Conservation (phyloP, 805 yeast species). For the Starmerella apicola region DNA sequence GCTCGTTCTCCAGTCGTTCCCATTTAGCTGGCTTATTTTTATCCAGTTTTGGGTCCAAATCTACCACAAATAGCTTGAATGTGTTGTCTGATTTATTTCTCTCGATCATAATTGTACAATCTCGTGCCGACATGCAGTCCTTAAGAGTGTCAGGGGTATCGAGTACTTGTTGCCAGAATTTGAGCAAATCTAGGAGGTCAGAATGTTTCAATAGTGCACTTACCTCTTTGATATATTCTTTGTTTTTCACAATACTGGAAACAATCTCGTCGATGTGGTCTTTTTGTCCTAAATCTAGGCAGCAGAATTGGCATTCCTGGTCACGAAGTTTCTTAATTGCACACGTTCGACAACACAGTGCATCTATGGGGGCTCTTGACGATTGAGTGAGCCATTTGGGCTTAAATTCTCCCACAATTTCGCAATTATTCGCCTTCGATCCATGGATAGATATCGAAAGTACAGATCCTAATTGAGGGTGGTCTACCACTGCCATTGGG, state of each 20-base stretch:
- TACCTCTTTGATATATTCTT: slow-evolving; percentile 8
- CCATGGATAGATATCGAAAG: slow-evolving; percentile 18
- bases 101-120: slow-evolving; percentile 42
- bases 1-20: slow-evolving; percentile 32
- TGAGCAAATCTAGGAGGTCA: slow-evolving; percentile 23
- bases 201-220: slow-evolving; percentile 14
- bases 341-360: slow-evolving; percentile 44
- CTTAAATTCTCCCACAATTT: slow-evolving; percentile 37
- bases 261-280: slow-evolving; percentile 16
- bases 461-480: slow-evolving; percentile 11
- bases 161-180: slow-evolving; percentile 20
- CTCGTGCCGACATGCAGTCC: slow-evolving; percentile 40
- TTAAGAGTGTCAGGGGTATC: not conserved
- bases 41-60: slow-evolving; percentile 38
- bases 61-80: slow-evolving; percentile 36
- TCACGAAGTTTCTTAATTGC: slow-evolving; percentile 34
- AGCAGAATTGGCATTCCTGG: slow-evolving; percentile 32
- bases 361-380: slow-evolving; percentile 28
- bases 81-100: slow-evolving; percentile 23
- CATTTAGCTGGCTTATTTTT: slow-evolving; percentile 36
- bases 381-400: slow-evolving; percentile 51
- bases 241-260: not conserved
- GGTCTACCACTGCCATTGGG: slow-evolving; percentile 7
- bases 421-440: slow-evolving; percentile 11
- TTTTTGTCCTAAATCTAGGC: slow-evolving; percentile 32